A percentile compares a stretch with the other conserved stretches of the same genome.
These are phyloP conservation scores for Tulasnella sp. DNA, from an alignment of 768 basidiomycete genomes.

Conservation along the genomic window DNA sequence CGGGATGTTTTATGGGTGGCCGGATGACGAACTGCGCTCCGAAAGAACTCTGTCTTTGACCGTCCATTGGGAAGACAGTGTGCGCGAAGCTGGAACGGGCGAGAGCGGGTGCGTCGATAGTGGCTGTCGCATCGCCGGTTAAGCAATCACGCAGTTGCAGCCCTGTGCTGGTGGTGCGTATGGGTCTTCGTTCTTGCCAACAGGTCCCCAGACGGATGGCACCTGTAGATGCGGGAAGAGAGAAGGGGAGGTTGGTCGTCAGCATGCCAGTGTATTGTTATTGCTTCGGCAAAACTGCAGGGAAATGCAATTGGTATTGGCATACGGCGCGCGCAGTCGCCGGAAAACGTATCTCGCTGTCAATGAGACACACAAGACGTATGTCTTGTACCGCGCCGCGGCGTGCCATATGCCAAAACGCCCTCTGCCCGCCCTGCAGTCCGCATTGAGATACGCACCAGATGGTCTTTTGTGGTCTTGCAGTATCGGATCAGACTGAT, in stretches of 20 bases:
- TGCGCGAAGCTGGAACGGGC: neutral
- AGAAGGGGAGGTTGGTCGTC: constrained; percentile 17
- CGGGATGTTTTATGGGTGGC: neutral
- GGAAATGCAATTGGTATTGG: neutral
- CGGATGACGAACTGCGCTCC: neutral
- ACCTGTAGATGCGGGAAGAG: constrained; percentile 37
- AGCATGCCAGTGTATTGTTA: constrained; percentile 5
- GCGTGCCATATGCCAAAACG: too few species aligned
- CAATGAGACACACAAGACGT: neutral
- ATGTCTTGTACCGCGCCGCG: neutral
- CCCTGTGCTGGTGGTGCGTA: constrained; percentile 62
- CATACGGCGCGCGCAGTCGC: too few species aligned
- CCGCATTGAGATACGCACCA: constrained; percentile 37
- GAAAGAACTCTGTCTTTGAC: neutral
- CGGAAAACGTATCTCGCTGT: neutral
- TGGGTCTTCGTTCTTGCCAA: constrained; percentile 86
- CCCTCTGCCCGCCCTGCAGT: neutral
- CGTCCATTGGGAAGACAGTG: neutral
- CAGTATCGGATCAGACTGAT: constrained; percentile 83
- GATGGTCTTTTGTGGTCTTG: constrained; percentile 83
- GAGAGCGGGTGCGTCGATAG: neutral
- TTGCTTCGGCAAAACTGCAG: neutral
- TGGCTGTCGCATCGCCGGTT: constrained; percentile 30
- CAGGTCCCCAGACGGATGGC: constrained; percentile 93
- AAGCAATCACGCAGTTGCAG: constrained; percentile 47